Percentiles rank a stretch among this genome's conserved stretches.
These are phyloP conservation scores for Populus hybrid DNA, from an alignment of 441 rosid genomes.

Conservation along the genomic window DNA sequence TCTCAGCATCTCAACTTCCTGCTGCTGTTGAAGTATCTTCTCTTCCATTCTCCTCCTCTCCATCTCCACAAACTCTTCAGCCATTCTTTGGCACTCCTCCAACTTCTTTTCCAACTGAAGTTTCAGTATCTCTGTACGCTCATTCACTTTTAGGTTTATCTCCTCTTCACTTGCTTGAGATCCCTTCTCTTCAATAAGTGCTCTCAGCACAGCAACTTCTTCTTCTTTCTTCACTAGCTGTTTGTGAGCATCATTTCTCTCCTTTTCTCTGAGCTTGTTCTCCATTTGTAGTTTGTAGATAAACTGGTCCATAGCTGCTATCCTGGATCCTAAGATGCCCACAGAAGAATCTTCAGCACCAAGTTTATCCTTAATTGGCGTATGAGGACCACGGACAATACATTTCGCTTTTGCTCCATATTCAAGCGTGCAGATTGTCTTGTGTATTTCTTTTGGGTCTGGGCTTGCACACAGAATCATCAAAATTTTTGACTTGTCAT, in stretches of 20 bases:
- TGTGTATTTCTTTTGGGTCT: conserved; percentile 89
- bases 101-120: conserved; percentile 66
- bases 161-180: conserved; percentile 59
- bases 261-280: conserved; percentile 79
- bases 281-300: conserved; percentile 80
- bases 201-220: conserved; percentile 66
- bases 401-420: conserved; percentile 99
- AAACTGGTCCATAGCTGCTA: conserved; percentile 91
- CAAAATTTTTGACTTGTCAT: conserved; percentile 86
- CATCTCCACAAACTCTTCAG: conserved; percentile 77
- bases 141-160: conserved; percentile 70
- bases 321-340: conserved; percentile 60
- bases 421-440: conserved; percentile 93
- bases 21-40: conserved; percentile 80
- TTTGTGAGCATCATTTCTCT: conserved; percentile 68
- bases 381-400: conserved; percentile 87
- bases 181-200: conserved; percentile 51
- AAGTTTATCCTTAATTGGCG: conserved; percentile 56
- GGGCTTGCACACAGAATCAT: conserved; percentile 98
- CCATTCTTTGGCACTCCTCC: conserved; percentile 76
- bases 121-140: conserved; percentile 52
- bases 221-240: conserved; percentile 77
- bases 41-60: conserved; percentile 97
- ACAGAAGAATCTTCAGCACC: conserved; percentile 64
- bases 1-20: conserved; percentile 81